Base-by-base conservation (phyloP, 139 green algal genomes). In the Chlorella vulgaris region DNA sequence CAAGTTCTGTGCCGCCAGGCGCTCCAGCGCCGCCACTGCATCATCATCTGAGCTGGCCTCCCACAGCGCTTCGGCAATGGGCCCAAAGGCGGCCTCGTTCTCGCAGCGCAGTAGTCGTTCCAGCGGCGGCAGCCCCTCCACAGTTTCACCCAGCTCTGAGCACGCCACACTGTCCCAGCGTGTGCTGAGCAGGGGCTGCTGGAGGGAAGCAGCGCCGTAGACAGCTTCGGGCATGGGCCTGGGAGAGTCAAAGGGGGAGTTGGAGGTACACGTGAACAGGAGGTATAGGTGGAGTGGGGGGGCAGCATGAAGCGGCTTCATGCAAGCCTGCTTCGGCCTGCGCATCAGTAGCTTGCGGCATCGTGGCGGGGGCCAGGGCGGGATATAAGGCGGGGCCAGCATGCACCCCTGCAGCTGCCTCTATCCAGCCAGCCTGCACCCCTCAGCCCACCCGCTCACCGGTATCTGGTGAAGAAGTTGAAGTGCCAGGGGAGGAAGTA, bases 401-500 rank as follows among this genome's bases (percentile, higher is more conserved):
- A n/a, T n/a, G n/a, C n/a, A n/a, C n/a, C n/a, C n/a, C n/a, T n/a
- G n/a, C 47, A 10, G 13, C 47, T 15, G 10, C 47, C 47, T 15
- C 47, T 10, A 10, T 55, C 47, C 13, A 55, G 18, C 55, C 18
- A 15, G 18, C 15, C 28, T 21, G n/a, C 55, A 65, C 18, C 18
- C 55, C 55, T 65, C n/a, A n/a, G n/a, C n/a, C n/a, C n/a, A n/a
- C 8, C 43, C 1, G 31, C 70, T 33, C 70, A 77, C 53, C 74
- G 62, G 71, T 87, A 88, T 22, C 88, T 58, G 42, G 53, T 82
- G 61, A 97, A 88, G 83, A 96, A 97, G 61, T 74, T 81, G 76
- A 74, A 81, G 76, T 81, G 39, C 89, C 89, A 96, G 21, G 94
- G 94, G 10, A 96, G 82, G 86, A 97, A 98, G 83, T 96, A 95